Evolutionary conservation across 148 eudicot genomes (phyloP).

Genomic region (Vaccinium vitisidaea): DNA sequence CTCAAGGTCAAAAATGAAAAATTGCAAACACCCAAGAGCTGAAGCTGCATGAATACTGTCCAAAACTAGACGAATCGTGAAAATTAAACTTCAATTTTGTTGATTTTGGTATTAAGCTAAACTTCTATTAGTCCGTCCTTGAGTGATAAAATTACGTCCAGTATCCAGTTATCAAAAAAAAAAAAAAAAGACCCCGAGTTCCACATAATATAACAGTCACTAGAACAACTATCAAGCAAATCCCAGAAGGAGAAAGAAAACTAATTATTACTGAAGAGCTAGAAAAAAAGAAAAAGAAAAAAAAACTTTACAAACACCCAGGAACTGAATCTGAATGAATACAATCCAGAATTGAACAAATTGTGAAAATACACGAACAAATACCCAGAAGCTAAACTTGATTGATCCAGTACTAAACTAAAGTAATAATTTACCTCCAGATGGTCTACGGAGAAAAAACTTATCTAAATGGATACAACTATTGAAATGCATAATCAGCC

Average conservation of each 20-base stretch:
- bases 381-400: neutral
- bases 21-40: neutral
- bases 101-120: neutral
- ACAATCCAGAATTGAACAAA: neutral
- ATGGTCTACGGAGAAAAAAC: constrained; percentile 2
- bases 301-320: neutral
- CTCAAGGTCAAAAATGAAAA: neutral
- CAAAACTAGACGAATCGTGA: neutral
- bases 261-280: neutral
- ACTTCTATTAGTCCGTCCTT: neutral
- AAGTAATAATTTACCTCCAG: constrained; percentile 2
- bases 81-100: too few species aligned
- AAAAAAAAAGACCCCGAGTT: neutral
- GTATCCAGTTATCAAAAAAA: neutral
- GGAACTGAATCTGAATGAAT: neutral
- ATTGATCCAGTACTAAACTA: neutral
- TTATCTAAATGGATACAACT: neutral
- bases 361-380: neutral
- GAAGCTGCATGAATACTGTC: neutral
- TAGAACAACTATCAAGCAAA: neutral
- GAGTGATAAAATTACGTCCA: neutral
- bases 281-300: neutral
- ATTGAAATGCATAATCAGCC: constrained; percentile 13
- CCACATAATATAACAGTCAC: neutral
- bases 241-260: neutral